Evolutionary conservation across 345 rosid species (phyloP).

Genomic region (Moricandia arvensis): DNA sequence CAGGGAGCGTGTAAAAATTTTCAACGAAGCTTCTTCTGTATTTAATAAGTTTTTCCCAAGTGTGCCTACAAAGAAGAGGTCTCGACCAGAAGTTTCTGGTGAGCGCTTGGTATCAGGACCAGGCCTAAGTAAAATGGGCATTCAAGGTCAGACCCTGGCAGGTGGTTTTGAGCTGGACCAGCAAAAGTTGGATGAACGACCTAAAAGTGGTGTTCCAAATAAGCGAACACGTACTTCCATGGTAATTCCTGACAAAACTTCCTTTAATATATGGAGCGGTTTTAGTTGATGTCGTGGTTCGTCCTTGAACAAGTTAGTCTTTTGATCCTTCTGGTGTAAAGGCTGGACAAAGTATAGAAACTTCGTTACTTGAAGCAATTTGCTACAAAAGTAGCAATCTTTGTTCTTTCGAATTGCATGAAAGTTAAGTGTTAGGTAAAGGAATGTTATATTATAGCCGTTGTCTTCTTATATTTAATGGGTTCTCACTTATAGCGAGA

Average conservation of each 20-base stretch:
- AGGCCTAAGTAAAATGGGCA: slow-evolving; percentile 66
- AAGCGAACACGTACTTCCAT: slow-evolving; percentile 91
- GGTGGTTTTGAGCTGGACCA: slow-evolving; percentile 72
- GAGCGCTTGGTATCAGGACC: slow-evolving; percentile 59
- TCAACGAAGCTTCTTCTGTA: slow-evolving; percentile 76
- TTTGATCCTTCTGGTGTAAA: no score
- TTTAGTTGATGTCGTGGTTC: neutral
- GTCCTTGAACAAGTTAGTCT: neutral
- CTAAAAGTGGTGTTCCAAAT: slow-evolving; percentile 63
- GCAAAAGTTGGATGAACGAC: slow-evolving; percentile 71
- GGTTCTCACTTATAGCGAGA: neutral
- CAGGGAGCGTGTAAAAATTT: slow-evolving; percentile 78
- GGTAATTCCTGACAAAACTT: slow-evolving; percentile 42
- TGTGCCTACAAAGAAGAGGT: slow-evolving; percentile 75
- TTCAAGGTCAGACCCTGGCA: slow-evolving; percentile 54
- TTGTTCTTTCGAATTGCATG: neutral
- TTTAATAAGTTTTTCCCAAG: slow-evolving; percentile 74
- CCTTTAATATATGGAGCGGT: neutral
- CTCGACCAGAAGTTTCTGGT: slow-evolving; percentile 67
- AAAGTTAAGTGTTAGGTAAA: slow-evolving; percentile 10
- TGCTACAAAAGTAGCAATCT: slow-evolving; percentile 2
- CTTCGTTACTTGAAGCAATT: slow-evolving; percentile 8
- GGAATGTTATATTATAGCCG: neutral
- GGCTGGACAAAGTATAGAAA: neutral
- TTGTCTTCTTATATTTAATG: neutral